These are phyloP conservation scores for Arabidopsis hybrid DNA, from an alignment of 441 rosid genomes.

Conservation along the genomic window DNA sequence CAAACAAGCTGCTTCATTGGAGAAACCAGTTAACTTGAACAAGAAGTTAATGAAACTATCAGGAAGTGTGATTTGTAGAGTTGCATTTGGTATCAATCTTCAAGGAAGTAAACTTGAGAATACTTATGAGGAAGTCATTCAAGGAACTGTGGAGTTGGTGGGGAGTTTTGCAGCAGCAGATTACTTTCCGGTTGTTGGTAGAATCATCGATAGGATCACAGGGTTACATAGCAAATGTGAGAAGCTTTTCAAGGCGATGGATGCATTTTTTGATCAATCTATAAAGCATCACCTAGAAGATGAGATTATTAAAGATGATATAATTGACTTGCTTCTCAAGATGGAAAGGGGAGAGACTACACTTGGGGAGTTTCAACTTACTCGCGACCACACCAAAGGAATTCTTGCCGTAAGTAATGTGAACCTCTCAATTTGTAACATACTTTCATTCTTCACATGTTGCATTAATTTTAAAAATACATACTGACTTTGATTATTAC, in stretches of 20 bases:
- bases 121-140: slow-evolving; percentile 10
- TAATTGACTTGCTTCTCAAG: too few relatives aligned
- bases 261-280: neutral
- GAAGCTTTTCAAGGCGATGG: slow-evolving; percentile 14
- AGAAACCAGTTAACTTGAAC: slow-evolving; percentile 13
- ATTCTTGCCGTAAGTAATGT: slow-evolving; percentile 24
- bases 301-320: too few relatives aligned
- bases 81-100: slow-evolving; percentile 21
- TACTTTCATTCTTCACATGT: neutral
- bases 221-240: slow-evolving; percentile 22
- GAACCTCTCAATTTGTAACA: neutral
- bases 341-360: too few relatives aligned
- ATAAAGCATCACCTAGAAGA: too few relatives aligned
- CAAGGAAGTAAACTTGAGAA: slow-evolving; percentile 24
- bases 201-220: slow-evolving; percentile 20
- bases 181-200: slow-evolving; percentile 26
- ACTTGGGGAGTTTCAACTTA: slow-evolving; percentile 8
- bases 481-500: too few relatives aligned
- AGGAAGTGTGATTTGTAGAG: slow-evolving; percentile 11
- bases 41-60: neutral
- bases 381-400: slow-evolving; percentile 40
- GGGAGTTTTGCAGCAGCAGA: slow-evolving; percentile 32
- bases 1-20: slow-evolving; percentile 13
- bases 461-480: neutral
- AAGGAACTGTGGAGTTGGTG: slow-evolving; percentile 12